These are phyloP conservation scores for Chlorencoelia australis DNA, from an alignment of 2,329 filamentous ascomycete genomes.

Conservation along the genomic window DNA sequence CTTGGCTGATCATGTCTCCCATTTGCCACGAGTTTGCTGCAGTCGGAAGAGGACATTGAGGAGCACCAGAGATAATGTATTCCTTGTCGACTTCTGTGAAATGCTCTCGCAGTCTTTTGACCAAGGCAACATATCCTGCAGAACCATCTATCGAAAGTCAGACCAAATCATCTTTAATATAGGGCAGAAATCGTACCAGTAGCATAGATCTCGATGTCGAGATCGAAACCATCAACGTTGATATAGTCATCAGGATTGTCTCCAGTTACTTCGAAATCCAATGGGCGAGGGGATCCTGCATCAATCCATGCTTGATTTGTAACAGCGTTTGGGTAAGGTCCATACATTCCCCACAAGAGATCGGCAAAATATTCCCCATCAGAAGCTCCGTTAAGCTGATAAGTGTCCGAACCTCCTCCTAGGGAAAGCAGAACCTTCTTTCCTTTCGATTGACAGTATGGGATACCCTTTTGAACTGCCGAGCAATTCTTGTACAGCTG, in stretches of 20 bases:
- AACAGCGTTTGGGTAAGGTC: slow-evolving; percentile 22
- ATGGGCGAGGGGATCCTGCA: slow-evolving; percentile 21
- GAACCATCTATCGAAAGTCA: slow-evolving; percentile 15
- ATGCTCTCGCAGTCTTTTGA: slow-evolving; percentile 20
- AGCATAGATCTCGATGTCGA: slow-evolving; percentile 24
- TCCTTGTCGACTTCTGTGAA: slow-evolving; percentile 19
- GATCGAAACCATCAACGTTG: slow-evolving; percentile 27
- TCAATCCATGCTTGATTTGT: slow-evolving; percentile 26
- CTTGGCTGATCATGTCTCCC: slow-evolving; percentile 19
- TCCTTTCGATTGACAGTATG: slow-evolving; percentile 29
- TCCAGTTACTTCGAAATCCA: slow-evolving; percentile 16
- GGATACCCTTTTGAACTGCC: slow-evolving; percentile 29
- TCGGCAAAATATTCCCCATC: slow-evolving; percentile 30
- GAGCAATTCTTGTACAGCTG: slow-evolving; percentile 28
- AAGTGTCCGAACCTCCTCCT: slow-evolving; percentile 25
- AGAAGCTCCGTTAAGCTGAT: slow-evolving; percentile 29
- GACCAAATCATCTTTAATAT: neutral
- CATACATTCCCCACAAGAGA: slow-evolving; percentile 34
- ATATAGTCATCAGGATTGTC: slow-evolving; percentile 10
- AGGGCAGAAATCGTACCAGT: slow-evolving; percentile 9
- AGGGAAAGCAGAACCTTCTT: slow-evolving; percentile 35
- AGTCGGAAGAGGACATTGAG: slow-evolving; percentile 25
- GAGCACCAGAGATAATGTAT: slow-evolving; percentile 26
- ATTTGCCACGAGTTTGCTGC: slow-evolving; percentile 26
- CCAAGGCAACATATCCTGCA: slow-evolving; percentile 22